Percentiles rank a stretch among this genome's conserved stretches.
Conservation (phyloP, 345 rosid genomes). For the Alliaria petiolata region DNA sequence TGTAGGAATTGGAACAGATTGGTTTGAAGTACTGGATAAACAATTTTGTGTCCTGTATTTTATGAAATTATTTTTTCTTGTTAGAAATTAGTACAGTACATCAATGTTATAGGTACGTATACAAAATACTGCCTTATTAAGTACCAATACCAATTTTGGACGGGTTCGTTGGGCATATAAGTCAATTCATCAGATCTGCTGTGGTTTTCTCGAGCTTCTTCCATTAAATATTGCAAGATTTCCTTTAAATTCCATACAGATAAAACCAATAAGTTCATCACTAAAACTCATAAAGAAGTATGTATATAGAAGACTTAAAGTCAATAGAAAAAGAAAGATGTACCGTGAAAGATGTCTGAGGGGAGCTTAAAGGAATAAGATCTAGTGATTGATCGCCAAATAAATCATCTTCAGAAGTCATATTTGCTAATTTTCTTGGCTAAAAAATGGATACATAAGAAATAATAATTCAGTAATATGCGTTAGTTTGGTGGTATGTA, state of each 20-base stretch:
- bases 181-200: neutral
- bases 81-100: neutral
- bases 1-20: neutral
- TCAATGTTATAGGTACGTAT: neutral
- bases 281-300: neutral
- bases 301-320: neutral
- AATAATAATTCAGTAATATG: too few relatives aligned
- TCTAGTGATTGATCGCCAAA: neutral
- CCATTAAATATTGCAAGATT: neutral
- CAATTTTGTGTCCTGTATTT: neutral
- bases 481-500: too few relatives aligned
- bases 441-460: too few relatives aligned
- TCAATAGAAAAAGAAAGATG: neutral
- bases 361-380: neutral
- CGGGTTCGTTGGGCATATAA: neutral
- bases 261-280: neutral
- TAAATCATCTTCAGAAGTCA: neutral
- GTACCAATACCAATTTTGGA: neutral
- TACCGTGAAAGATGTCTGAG: neutral
- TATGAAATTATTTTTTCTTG: neutral
- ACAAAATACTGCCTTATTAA: neutral
- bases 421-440: neutral
- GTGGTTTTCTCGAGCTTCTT: neutral
- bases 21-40: neutral
- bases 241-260: neutral